Percentiles rank a stretch among this genome's conserved stretches.
Evolutionary conservation across 768 basidiomycete species (phyloP).

Genomic region (Agrocybe praecox): DNA sequence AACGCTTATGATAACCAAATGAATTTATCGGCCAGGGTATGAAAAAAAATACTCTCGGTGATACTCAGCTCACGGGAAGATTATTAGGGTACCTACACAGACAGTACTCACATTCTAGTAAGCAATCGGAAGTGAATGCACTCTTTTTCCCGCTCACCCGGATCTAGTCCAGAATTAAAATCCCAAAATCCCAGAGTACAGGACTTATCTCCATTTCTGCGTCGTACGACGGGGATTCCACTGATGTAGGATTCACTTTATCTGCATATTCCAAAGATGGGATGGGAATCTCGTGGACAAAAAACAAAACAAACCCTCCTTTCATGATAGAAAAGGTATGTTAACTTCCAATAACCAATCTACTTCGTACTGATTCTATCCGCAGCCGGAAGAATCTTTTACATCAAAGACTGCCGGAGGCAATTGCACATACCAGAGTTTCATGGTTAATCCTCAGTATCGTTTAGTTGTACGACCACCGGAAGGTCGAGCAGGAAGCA

Average conservation of each 20-base stretch:
- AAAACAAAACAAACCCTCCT: conserved; percentile 36
- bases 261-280: conserved; percentile 51
- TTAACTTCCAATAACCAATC: background rate
- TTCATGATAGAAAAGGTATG: conserved; percentile 43
- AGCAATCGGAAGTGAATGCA: conserved; percentile 8
- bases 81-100: conserved; percentile 50
- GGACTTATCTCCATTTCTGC: conserved; percentile 56
- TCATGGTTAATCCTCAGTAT: conserved; percentile 92
- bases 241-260: conserved; percentile 70
- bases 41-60: background rate
- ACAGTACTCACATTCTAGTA: conserved; percentile 53
- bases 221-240: conserved; percentile 69
- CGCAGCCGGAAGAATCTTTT: conserved; percentile 62
- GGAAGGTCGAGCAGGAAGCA: conserved; percentile 5
- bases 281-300: conserved; percentile 48
- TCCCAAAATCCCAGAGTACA: conserved; percentile 34
- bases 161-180: conserved; percentile 34
- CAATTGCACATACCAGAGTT: conserved; percentile 76
- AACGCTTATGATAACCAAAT: conserved; percentile 25
- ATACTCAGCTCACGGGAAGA: background rate
- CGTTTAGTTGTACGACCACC: conserved; percentile 57
- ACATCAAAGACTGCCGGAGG: conserved; percentile 81
- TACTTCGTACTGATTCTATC: background rate
- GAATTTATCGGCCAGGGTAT: conserved; percentile 41
- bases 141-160: background rate